Percentiles rank a stretch among this genome's conserved stretches.
phyloP scores from a whole-genome alignment of 805 yeast species.

The Myxozyma udenii region DNA sequence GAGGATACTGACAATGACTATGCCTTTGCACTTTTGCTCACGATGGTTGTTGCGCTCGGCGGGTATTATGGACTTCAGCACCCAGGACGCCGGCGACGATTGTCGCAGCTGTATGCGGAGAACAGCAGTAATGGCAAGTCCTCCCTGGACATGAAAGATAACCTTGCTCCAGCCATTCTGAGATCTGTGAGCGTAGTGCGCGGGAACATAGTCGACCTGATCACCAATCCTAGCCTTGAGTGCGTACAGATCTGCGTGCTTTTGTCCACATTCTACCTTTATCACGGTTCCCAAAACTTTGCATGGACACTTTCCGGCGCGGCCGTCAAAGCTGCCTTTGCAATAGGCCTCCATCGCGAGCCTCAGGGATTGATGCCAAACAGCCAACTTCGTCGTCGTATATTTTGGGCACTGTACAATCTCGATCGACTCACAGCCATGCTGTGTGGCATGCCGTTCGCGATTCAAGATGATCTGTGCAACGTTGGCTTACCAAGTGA shows the following conservation, averaged over 20 bases:
- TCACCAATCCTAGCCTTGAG: constrained; percentile 16
- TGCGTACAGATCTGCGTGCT: constrained; percentile 21
- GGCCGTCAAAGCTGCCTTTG: constrained; percentile 15
- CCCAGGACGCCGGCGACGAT: constrained; percentile 14
- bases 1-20: constrained; percentile 18
- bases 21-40: constrained; percentile 7
- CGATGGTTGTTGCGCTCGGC: constrained; percentile 12
- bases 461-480: constrained; percentile 13
- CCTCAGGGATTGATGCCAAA: neutral
- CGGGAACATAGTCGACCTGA: constrained; percentile 11
- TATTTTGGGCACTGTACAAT: constrained; percentile 22
- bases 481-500: constrained; percentile 16
- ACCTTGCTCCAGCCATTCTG: constrained; percentile 8
- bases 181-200: constrained; percentile 12
- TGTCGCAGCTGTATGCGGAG: constrained; percentile 2
- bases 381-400: constrained; percentile 11
- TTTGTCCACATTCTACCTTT: constrained; percentile 8
- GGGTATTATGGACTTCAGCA: constrained; percentile 9
- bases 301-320: constrained; percentile 19
- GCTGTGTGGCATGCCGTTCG: constrained; percentile 19
- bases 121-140: neutral
- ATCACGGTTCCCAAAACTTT: constrained; percentile 16
- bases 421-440: constrained; percentile 16
- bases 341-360: constrained; percentile 17
- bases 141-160: neutral